phyloP scores from a whole-genome alignment of 1,139 yeast genomes.

The Scheffersomyces titani region DNA sequence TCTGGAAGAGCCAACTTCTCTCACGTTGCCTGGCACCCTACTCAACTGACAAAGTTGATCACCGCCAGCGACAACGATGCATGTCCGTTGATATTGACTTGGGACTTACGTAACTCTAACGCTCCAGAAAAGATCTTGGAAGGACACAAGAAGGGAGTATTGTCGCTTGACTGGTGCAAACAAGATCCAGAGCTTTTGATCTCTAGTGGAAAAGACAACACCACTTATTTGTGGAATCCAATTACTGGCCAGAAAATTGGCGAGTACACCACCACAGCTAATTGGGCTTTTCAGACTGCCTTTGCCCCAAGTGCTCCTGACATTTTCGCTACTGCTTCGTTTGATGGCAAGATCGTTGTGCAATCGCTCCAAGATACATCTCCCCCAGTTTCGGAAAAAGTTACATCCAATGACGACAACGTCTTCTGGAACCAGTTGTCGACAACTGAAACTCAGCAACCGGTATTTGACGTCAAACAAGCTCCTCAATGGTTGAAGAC shows the following conservation, averaged over 20 bases:
- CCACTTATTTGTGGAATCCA: constrained; percentile 91
- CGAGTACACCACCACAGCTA: constrained; percentile 87
- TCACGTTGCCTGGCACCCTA: constrained; percentile 86
- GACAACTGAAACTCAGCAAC: constrained; percentile 72
- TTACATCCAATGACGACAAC: constrained; percentile 57
- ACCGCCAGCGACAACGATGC: constrained; percentile 86
- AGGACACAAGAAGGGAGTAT: constrained; percentile 87
- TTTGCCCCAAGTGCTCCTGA: constrained; percentile 92
- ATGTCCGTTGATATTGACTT: constrained; percentile 78
- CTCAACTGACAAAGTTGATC: constrained; percentile 76
- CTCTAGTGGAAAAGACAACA: constrained; percentile 90
- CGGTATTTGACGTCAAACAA: constrained; percentile 65
- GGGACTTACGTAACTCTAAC: constrained; percentile 94
- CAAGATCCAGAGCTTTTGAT: constrained; percentile 78
- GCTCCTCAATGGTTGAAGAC: constrained; percentile 89
- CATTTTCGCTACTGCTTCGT: constrained; percentile 88
- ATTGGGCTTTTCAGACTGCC: constrained; percentile 88
- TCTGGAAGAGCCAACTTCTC: constrained; percentile 62
- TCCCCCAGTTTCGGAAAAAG: constrained; percentile 49
- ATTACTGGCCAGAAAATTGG: constrained; percentile 68
- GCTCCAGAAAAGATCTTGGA: constrained; percentile 76
- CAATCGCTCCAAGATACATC: constrained; percentile 85
- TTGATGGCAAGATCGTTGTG: constrained; percentile 81
- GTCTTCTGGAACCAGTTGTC: constrained; percentile 82
- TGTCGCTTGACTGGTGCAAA: constrained; percentile 91